Percentiles rank a stretch among this genome's conserved stretches.
Conservation (phyloP, 1,284 basidiomycete species). For the Ceratobasidium sp. region DNA sequence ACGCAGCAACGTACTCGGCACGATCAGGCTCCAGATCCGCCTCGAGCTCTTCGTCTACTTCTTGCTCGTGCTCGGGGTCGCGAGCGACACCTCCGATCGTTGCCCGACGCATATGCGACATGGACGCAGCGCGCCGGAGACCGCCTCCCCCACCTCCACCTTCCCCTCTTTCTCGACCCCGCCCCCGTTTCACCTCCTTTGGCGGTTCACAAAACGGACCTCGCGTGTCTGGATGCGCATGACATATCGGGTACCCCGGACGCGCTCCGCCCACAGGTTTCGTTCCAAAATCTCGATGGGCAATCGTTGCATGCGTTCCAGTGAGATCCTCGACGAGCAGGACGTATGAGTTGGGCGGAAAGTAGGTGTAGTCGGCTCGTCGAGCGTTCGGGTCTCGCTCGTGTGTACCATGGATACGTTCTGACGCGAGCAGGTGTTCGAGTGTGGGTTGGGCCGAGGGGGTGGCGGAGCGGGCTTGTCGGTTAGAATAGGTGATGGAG, state of each 20-base stretch:
- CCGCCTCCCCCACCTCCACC: background rate
- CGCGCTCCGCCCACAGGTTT: slow-evolving; percentile 47
- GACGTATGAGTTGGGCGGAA: slow-evolving; percentile 78
- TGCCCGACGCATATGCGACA: slow-evolving; percentile 69
- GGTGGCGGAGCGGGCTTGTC: slow-evolving; percentile 46
- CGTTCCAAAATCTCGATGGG: slow-evolving; percentile 57
- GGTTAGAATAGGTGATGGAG: slow-evolving; percentile 43
- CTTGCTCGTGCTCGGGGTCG: slow-evolving; percentile 48
- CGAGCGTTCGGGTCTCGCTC: slow-evolving; percentile 92
- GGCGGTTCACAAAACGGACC: slow-evolving; percentile 31
- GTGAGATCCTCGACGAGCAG: slow-evolving; percentile 91
- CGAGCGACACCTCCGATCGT: slow-evolving; percentile 37
- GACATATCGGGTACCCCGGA: slow-evolving; percentile 56
- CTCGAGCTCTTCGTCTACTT: slow-evolving; percentile 48
- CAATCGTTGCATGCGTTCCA: slow-evolving; percentile 66
- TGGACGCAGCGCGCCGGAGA: slow-evolving; percentile 71
- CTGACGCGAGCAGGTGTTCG: slow-evolving; percentile 78
- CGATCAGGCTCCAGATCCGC: slow-evolving; percentile 61
- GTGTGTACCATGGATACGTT: slow-evolving; percentile 81
- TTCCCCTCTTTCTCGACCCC: slow-evolving; percentile 52
- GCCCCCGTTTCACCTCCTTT: slow-evolving; percentile 71
- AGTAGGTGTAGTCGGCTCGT: slow-evolving; percentile 89
- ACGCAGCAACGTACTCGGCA: slow-evolving; percentile 82
- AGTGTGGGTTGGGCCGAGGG: slow-evolving; percentile 50
- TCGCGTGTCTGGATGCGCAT: slow-evolving; percentile 32